Evolutionary conservation across 2,329 filamentous ascomycete species (phyloP).

Genomic region (Fusarium stilboides): DNA sequence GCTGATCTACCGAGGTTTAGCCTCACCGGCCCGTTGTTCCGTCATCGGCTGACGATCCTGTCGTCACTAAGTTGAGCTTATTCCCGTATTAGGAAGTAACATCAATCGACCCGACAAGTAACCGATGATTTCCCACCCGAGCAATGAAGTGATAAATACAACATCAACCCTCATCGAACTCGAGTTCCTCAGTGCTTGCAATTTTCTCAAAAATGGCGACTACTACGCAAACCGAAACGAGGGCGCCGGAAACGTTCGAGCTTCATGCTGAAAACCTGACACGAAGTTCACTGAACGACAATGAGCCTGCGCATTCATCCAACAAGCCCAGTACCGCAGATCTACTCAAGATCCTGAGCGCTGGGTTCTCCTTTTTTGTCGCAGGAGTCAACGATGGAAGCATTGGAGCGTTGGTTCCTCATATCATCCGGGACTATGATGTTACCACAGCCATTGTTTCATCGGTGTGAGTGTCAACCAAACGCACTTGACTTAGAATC

Average conservation of each 20-base stretch:
- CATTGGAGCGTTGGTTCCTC: conserved; percentile 74
- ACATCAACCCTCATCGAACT: not conserved
- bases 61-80: too few species aligned
- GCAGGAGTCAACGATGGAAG: conserved; percentile 77
- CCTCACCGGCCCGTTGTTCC: conserved; percentile 21
- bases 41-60: not conserved
- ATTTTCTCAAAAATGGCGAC: conserved; percentile 23
- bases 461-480: conserved; percentile 59
- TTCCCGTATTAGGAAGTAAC: not conserved
- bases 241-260: conserved; percentile 1
- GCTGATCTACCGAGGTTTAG: conserved; percentile 19
- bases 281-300: not conserved
- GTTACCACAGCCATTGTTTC: conserved; percentile 68
- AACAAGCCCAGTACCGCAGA: conserved; percentile 10
- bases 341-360: conserved; percentile 65
- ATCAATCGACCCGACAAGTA: not conserved
- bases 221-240: conserved; percentile 16
- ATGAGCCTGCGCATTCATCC: not conserved
- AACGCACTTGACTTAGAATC: not conserved
- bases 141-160: conserved; percentile 21
- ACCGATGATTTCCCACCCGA: conserved; percentile 18
- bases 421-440: conserved; percentile 70
- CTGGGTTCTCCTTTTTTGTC: conserved; percentile 75
- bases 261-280: not conserved
- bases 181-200: not conserved